A percentile compares a stretch with the other conserved stretches of the same genome.
Conservation (phyloP, 1,284 basidiomycete genomes). For the Pyrrhoderma noxium region DNA sequence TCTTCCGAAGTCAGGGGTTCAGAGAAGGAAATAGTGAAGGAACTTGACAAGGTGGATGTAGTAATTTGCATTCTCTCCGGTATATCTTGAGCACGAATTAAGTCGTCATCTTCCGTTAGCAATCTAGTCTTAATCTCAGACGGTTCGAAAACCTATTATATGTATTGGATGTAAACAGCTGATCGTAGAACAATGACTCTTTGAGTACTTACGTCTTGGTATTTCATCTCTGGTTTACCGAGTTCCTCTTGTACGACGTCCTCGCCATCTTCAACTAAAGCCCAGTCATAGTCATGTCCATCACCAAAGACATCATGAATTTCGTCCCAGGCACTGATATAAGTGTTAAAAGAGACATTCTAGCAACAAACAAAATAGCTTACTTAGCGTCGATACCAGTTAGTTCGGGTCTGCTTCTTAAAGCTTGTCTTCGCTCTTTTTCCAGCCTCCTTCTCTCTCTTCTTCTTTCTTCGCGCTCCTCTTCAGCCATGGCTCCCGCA, state of each 20-base stretch:
- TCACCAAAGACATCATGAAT: slow-evolving; percentile 97
- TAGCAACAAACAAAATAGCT: not conserved
- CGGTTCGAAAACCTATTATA: slow-evolving; percentile 87
- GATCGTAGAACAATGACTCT: slow-evolving; percentile 17
- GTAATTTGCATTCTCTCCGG: slow-evolving; percentile 96
- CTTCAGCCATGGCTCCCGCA: slow-evolving; percentile 60
- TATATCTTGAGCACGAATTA: slow-evolving; percentile 85
- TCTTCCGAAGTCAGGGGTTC: slow-evolving; percentile 63
- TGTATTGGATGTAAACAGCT: slow-evolving; percentile 15
- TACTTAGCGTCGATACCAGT: slow-evolving; percentile 85
- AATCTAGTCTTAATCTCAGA: slow-evolving; percentile 90
- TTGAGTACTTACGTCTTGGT: slow-evolving; percentile 76
- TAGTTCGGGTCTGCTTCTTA: slow-evolving; percentile 66
- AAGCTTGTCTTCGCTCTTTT: slow-evolving; percentile 54
- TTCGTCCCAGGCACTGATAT: slow-evolving; percentile 88
- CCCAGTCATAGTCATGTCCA: slow-evolving; percentile 96
- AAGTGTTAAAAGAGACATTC: slow-evolving; percentile 18
- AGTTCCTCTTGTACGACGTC: slow-evolving; percentile 52
- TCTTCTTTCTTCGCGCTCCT: slow-evolving; percentile 64
- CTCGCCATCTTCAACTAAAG: slow-evolving; percentile 74
- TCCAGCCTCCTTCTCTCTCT: slow-evolving; percentile 59
- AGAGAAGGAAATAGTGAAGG: slow-evolving; percentile 60
- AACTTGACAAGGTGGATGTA: slow-evolving; percentile 74
- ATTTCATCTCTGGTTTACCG: slow-evolving; percentile 69
- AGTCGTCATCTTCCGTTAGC: slow-evolving; percentile 91